These are phyloP conservation scores for Choricystis sp. DNA, from an alignment of 139 green algal genomes.

Conservation along the genomic window DNA sequence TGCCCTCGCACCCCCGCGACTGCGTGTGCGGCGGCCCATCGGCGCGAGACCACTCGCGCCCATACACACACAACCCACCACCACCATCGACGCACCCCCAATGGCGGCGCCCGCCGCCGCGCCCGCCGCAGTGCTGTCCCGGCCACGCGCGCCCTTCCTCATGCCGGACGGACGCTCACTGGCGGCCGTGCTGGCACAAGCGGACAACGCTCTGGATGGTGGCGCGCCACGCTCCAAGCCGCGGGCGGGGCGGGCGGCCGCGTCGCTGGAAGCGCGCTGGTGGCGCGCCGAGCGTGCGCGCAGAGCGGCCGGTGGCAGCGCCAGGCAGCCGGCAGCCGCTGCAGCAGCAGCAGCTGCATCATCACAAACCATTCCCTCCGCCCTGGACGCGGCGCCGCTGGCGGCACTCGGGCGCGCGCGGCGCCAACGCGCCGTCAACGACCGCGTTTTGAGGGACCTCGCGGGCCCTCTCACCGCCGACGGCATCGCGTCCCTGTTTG, in stretches of 20 bases:
- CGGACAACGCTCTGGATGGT: not conserved
- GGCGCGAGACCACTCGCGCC: no score
- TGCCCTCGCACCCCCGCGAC: no score
- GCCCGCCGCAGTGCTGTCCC: no score
- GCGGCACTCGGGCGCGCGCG: not conserved
- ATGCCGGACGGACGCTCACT: not conserved
- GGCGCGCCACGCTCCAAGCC: no score
- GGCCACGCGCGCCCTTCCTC: not conserved
- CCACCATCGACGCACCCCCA: no score
- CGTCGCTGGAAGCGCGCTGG: no score
- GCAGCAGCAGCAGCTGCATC: not conserved
- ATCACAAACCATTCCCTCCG: no score
- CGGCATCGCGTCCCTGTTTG: not conserved
- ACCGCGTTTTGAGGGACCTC: not conserved
- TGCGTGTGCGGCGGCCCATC: no score
- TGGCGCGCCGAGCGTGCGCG: no score
- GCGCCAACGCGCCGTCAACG: not conserved
- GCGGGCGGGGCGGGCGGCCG: no score
- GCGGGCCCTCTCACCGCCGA: not conserved
- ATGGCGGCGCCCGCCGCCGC: no score
- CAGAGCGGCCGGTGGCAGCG: not conserved
- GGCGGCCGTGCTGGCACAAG: not conserved
- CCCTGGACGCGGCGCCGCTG: not conserved
- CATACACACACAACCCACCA: no score
- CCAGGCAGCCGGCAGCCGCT: not conserved